Evolutionary conservation across 2,329 filamentous ascomycete genomes (phyloP).

Genomic region (Phaeomoniella chlamydospora): DNA sequence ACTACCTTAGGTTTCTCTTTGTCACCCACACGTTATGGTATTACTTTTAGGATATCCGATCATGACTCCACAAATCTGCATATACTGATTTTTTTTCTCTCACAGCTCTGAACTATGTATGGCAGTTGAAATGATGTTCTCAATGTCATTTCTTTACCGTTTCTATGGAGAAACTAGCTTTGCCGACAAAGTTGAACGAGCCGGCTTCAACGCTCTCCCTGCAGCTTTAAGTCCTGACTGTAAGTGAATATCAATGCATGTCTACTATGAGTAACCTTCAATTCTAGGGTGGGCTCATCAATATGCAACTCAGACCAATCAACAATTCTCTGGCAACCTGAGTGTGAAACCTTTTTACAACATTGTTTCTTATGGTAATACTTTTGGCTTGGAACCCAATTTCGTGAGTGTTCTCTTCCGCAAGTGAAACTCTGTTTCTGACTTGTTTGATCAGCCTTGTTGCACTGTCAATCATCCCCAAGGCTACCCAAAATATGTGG

Average conservation of each 20-base stretch:
- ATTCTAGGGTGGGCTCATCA: constrained; percentile 44
- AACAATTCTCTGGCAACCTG: constrained; percentile 32
- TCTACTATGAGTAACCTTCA: no score
- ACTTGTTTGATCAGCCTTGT: constrained; percentile 37
- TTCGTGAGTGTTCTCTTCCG: no score
- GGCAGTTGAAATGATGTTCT: constrained; percentile 37
- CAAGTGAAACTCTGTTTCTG: no score
- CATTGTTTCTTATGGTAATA: constrained; percentile 27
- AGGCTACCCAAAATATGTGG: constrained; percentile 41
- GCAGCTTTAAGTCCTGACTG: constrained; percentile 34
- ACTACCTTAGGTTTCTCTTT: no score
- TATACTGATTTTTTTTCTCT: no score
- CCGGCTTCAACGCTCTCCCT: constrained; percentile 42
- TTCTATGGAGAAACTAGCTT: constrained; percentile 29
- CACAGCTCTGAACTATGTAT: constrained; percentile 39
- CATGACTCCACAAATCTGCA: no score
- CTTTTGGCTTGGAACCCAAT: constrained; percentile 37
- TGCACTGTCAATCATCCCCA: constrained; percentile 46
- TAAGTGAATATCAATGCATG: no score
- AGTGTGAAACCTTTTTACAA: constrained; percentile 32
- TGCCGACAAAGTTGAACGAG: constrained; percentile 36
- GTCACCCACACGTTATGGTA: no score
- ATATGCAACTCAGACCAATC: constrained; percentile 40
- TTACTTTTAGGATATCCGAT: no score
- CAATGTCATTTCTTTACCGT: constrained; percentile 35